Evolutionary conservation across 192 early-diverging fungal genomes (phyloP), one percentile per base, ranked within the genome.

Genomic region (Linnemannia hyalina): DNA sequence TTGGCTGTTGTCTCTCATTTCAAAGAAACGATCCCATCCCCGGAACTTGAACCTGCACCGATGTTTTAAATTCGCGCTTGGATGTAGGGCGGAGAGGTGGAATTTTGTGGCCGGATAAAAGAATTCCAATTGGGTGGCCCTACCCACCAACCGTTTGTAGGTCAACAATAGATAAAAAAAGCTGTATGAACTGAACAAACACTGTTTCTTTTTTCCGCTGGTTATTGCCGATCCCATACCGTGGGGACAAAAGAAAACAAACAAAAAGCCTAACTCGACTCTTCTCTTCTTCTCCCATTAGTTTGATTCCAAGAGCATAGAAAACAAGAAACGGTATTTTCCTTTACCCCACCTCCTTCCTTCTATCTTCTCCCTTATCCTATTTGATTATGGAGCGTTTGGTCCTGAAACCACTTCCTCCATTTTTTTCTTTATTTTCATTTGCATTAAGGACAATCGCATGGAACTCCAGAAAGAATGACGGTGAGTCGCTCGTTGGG

Each of bases 331-430:
- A 26, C 60, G 60, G 60, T 65, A 65, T 65, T 65, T 65, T 32
- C 60, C 60, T 65, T 32, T 65, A 65, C 23, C 60, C 60, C 4
- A 35, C 2, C 32, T 4, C 13, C 26, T 26, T 26, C n/a, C 6
- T 55, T 1, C 52, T 55, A 29, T 13, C 11, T 23, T 29, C 60
- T 65, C 49, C 22, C 49, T 52, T 18, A 22, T 52, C 20, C 15
- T 52, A 18, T 52, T 49, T 52, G 18, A 4, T 52, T 52, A 2
- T 52, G 49, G 49, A 52, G 49, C 11, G 71, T 29, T 73, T 46
- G 26, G 40, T n/a, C 44, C 42, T 68, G 65, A 77, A 63, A 77
- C 76, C 42, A 77, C 47, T 29, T 36, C 76, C 63, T 68, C 63
- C 26, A 42, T 40, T 32, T 40, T 23, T 78, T 55, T 52, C n/a